phyloP scores from a whole-genome alignment of 148 eudicot genomes.

The Persicaria tinctoria region DNA sequence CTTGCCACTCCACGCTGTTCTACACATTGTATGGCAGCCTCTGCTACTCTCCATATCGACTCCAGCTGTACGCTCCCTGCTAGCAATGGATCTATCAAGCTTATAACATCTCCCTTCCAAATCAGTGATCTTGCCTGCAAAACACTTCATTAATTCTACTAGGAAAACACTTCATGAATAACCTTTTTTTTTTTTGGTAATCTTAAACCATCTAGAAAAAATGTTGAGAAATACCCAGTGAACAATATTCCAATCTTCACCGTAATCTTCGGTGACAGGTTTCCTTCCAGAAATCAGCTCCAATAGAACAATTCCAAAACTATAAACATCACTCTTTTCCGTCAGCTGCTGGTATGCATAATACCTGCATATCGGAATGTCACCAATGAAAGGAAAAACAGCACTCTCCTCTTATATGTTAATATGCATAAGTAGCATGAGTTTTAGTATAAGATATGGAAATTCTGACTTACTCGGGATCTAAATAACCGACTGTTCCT shows the following conservation, averaged over 20 bases:
- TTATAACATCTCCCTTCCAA: constrained; percentile 75
- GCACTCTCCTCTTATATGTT: background rate
- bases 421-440: background rate
- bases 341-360: constrained; percentile 82
- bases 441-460: background rate
- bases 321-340: constrained; percentile 83
- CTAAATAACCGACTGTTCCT: constrained; percentile 93
- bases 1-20: constrained; percentile 58
- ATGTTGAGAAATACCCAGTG: constrained; percentile 63
- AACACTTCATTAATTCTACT: background rate
- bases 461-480: constrained; percentile 73
- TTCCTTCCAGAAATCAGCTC: constrained; percentile 92
- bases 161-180: too few species aligned
- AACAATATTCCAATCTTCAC: constrained; percentile 85
- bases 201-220: background rate
- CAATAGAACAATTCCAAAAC: constrained; percentile 87
- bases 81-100: constrained; percentile 78
- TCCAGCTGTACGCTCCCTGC: constrained; percentile 50
- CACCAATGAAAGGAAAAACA: background rate
- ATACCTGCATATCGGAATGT: constrained; percentile 41
- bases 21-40: constrained; percentile 82
- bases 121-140: constrained; percentile 83
- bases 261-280: constrained; percentile 75
- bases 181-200: background rate
- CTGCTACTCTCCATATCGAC: constrained; percentile 91